A percentile compares a stretch with the other conserved stretches of the same genome.
Evolutionary conservation across 2,329 filamentous ascomycete genomes (phyloP).

Genomic region (Emergomyces pasteurianus): DNA sequence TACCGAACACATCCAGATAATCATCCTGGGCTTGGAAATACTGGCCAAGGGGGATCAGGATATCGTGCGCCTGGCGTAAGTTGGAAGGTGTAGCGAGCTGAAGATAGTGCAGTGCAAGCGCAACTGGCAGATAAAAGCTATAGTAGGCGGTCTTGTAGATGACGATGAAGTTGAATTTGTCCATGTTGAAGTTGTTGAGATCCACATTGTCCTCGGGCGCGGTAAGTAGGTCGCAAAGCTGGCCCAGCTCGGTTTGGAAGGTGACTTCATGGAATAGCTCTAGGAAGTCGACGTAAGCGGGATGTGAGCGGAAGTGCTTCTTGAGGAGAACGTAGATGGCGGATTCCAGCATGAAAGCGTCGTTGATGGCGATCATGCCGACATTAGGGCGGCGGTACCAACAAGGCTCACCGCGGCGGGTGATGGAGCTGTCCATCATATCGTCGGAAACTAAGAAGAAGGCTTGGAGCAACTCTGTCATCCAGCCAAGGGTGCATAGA

Average conservation of each 20-base stretch:
- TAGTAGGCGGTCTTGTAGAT: constrained; percentile 99
- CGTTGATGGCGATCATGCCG: constrained; percentile 96
- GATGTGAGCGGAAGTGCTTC: constrained; percentile 82
- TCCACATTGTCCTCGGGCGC: constrained; percentile 89
- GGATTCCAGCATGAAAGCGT: constrained; percentile 88
- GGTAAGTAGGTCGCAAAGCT: constrained; percentile 87
- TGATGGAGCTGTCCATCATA: constrained; percentile 96
- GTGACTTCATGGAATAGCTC: constrained; percentile 95
- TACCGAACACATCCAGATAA: constrained; percentile 95
- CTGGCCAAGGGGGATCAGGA: constrained; percentile 92
- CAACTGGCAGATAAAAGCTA: constrained; percentile 96
- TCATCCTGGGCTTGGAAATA: constrained; percentile 99
- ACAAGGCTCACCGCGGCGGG: constrained; percentile 84
- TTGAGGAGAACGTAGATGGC: constrained; percentile 84
- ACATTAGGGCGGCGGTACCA: constrained; percentile 89
- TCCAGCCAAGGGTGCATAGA: constrained; percentile 81
- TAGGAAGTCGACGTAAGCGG: constrained; percentile 77
- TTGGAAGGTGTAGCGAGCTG: constrained; percentile 78
- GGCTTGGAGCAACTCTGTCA: constrained; percentile 94
- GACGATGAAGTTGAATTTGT: constrained; percentile 97
- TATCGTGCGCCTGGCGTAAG: constrained; percentile 77
- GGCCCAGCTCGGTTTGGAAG: constrained; percentile 89
- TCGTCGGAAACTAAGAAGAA: constrained; percentile 99
- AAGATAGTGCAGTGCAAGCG: constrained; percentile 74
- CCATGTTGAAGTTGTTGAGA: constrained; percentile 86